Percentiles rank a stretch among this genome's conserved stretches.
These are phyloP conservation scores for Penicillium sp. DNA, from an alignment of 2,329 filamentous ascomycete species.

Conservation along the genomic window DNA sequence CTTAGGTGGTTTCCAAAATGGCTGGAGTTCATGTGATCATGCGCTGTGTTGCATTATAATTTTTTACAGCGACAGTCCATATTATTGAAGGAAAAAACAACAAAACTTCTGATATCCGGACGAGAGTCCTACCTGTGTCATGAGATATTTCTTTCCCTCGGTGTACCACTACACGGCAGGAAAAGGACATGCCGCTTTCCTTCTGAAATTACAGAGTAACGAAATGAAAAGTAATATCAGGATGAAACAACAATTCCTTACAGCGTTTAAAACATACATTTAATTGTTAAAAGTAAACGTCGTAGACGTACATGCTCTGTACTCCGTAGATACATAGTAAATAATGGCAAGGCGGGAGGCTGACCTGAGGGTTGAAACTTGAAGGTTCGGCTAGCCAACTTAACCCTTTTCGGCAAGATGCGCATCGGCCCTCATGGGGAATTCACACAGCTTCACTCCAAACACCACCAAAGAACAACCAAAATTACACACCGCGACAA, in stretches of 20 bases:
- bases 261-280: not conserved
- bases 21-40: slow-evolving; percentile 29
- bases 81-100: not conserved
- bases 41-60: slow-evolving; percentile 37
- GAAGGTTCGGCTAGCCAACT: slow-evolving; percentile 34
- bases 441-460: slow-evolving; percentile 38
- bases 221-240: slow-evolving; percentile 16
- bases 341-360: not conserved
- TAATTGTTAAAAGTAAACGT: not conserved
- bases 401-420: slow-evolving; percentile 38
- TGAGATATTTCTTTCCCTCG: slow-evolving; percentile 14
- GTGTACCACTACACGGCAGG: slow-evolving; percentile 16
- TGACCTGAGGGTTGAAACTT: slow-evolving; percentile 24
- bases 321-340: not conserved
- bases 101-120: slow-evolving; percentile 41
- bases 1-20: slow-evolving; percentile 33
- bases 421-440: slow-evolving; percentile 17
- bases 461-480: slow-evolving; percentile 30
- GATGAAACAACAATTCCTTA: slow-evolving; percentile 12
- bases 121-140: slow-evolving; percentile 18
- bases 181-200: slow-evolving; percentile 15
- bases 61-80: slow-evolving; percentile 28
- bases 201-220: slow-evolving; percentile 16
- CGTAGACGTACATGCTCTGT: too few relatives aligned
- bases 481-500: slow-evolving; percentile 37